Evolutionary conservation across 805 yeast genomes (phyloP).

Genomic region (Blastobotrys parvus): DNA sequence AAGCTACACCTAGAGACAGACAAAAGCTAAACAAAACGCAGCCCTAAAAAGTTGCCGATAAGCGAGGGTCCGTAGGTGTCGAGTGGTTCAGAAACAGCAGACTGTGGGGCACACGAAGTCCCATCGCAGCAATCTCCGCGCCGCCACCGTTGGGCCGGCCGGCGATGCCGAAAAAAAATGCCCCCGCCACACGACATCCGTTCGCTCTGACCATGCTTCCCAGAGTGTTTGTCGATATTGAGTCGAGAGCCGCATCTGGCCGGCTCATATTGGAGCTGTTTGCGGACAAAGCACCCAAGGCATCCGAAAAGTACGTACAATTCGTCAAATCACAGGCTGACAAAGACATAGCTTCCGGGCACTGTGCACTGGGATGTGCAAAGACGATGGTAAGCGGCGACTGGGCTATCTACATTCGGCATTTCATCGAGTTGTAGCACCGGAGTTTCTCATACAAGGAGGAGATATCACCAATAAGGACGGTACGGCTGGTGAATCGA

Average conservation of each 20-base stretch:
- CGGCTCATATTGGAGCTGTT: conserved; percentile 16
- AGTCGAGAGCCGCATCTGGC: conserved; percentile 11
- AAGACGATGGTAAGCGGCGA: conserved; percentile 64
- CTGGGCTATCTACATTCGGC: conserved; percentile 54
- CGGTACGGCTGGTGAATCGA: no score
- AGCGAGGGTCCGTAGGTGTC: no score
- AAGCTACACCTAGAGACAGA: no score
- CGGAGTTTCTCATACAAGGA: conserved; percentile 92
- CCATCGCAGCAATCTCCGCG: no score
- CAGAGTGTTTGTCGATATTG: conserved; percentile 16
- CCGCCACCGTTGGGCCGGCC: no score
- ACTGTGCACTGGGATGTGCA: conserved; percentile 63
- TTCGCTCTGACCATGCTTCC: no score
- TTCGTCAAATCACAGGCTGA: background rate
- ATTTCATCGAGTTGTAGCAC: conserved; percentile 87
- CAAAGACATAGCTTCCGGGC: conserved; percentile 53
- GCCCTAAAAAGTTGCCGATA: no score
- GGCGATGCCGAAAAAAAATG: no score
- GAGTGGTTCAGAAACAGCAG: no score
- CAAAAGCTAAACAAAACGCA: no score
- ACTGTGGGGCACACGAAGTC: no score
- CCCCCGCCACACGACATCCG: no score
- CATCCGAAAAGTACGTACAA: background rate
- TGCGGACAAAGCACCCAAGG: conserved; percentile 15
- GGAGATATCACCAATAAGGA: conserved; percentile 62